phyloP scores from a whole-genome alignment of 345 rosid species.

The Chamaenerion angustifolium region DNA sequence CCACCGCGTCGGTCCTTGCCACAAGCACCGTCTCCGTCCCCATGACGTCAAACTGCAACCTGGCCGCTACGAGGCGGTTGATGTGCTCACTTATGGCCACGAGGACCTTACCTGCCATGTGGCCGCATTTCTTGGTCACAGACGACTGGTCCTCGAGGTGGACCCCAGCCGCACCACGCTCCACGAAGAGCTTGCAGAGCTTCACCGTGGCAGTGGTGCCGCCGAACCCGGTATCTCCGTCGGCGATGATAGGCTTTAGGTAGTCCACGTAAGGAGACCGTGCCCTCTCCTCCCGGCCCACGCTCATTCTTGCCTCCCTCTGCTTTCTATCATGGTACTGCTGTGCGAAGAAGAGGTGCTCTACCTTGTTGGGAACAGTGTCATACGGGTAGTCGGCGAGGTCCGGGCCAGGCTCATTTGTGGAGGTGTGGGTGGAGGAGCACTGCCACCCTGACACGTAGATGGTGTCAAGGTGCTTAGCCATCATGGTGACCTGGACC shows the following conservation, averaged over 20 bases:
- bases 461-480: conserved; percentile 72
- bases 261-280: conserved; percentile 78
- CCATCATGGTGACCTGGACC: conserved; percentile 96
- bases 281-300: conserved; percentile 71
- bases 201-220: conserved; percentile 91
- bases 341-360: conserved; percentile 85
- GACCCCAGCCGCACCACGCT: conserved; percentile 92
- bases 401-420: conserved; percentile 95
- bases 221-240: conserved; percentile 92
- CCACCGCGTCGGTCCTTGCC: conserved; percentile 89
- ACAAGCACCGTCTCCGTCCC: conserved; percentile 84
- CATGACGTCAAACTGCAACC: conserved; percentile 94
- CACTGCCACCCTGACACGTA: conserved; percentile 99
- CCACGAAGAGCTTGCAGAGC: conserved; percentile 90
- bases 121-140: conserved; percentile 87
- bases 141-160: conserved; percentile 96
- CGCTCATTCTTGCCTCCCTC: conserved; percentile 82
- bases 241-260: conserved; percentile 91
- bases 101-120: conserved; percentile 94
- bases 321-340: conserved; percentile 95
- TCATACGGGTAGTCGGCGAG: conserved; percentile 96
- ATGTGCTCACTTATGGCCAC: conserved; percentile 87
- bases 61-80: conserved; percentile 81
- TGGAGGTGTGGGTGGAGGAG: conserved; percentile 85
- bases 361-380: conserved; percentile 92